Base-by-base conservation (phyloP, 2,329 filamentous ascomycete species). In the Stagonosporopsis rhizophila region DNA sequence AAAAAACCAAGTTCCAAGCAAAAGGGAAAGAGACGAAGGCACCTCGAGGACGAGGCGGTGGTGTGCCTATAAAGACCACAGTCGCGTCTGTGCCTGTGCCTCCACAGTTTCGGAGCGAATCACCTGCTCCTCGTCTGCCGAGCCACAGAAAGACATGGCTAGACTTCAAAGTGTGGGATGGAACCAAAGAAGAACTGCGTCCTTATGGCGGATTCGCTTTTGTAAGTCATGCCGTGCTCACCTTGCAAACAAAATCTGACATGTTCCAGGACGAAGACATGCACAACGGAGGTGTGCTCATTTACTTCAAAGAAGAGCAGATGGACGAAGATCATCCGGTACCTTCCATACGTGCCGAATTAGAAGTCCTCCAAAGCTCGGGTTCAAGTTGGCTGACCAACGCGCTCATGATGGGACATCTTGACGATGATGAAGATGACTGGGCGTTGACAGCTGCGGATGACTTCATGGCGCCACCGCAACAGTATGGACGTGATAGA, bases 241-340 rank as follows among this genome's bases (percentile, higher is more conserved):
- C 22, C 4, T 22, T 52, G 3, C 17, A 12, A 8, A 15, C 12
- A 3, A 6, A 6, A 4, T 41, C 56, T 68, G 45, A 66, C 47
- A n/a, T 27, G 54, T 34, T 37, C 34, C 32, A 77, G 74, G 75
- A 78, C 46, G 67, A 74, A 34, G 71, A 77, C 23, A 72, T 78
- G 74, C 72, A 76, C 37, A 61, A 57, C 11, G 76, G 76, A 6
- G 72, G 70, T 39, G 76, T 76, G 15, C 54, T 75, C 25, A 71
- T 75, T 15, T 77, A 73, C 53, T 77, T 78, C 56, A 75, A 70
- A 46, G 75, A 78, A 54, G 74, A 78, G 56, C 74, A 76, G 35
- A 41, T 59, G 8, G 66, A 71, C 6, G 68, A 75, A 19, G 68
- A 74, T n/a, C 67, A 68, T n/a, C 71, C 75, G 7, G 42, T 71